Evolutionary conservation across 2,329 filamentous ascomycete genomes (phyloP).

Genomic region (Metarhizium rileyi): DNA sequence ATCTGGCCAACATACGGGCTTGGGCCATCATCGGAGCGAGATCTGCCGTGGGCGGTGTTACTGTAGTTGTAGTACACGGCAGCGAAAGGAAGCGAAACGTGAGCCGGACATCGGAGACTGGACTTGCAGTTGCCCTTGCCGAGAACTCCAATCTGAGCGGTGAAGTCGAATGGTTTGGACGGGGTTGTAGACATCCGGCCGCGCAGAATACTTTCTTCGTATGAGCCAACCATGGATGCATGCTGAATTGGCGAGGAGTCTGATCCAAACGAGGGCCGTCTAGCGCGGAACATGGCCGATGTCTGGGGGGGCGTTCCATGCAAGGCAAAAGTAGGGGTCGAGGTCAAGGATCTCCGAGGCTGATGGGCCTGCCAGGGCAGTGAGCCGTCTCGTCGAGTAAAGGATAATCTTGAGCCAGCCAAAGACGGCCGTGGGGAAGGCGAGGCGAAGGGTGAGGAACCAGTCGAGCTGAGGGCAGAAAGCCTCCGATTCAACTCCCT

Average conservation of each 20-base stretch:
- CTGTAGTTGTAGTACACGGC: slow-evolving; percentile 95
- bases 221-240: slow-evolving; percentile 94
- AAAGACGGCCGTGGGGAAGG: slow-evolving; percentile 25
- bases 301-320: slow-evolving; percentile 38
- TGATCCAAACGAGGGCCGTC: slow-evolving; percentile 61
- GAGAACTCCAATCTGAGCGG: slow-evolving; percentile 89
- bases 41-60: slow-evolving; percentile 52
- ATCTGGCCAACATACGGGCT: slow-evolving; percentile 94
- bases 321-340: slow-evolving; percentile 34
- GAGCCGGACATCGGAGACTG: slow-evolving; percentile 74
- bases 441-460: slow-evolving; percentile 32
- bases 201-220: slow-evolving; percentile 90
- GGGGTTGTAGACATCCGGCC: slow-evolving; percentile 96
- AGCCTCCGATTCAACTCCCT: slow-evolving; percentile 40
- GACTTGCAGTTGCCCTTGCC: slow-evolving; percentile 83
- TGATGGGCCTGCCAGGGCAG: slow-evolving; percentile 70
- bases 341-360: slow-evolving; percentile 64
- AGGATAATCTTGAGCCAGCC: slow-evolving; percentile 18
- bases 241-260: slow-evolving; percentile 74
- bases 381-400: slow-evolving; percentile 45
- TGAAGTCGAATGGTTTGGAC: slow-evolving; percentile 83
- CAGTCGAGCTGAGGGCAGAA: slow-evolving; percentile 62
- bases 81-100: slow-evolving; percentile 83
- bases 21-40: slow-evolving; percentile 68
- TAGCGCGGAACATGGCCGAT: slow-evolving; percentile 40